Conservation (phyloP, 116 monocot genomes). For the Cymodocea nodosa region DNA sequence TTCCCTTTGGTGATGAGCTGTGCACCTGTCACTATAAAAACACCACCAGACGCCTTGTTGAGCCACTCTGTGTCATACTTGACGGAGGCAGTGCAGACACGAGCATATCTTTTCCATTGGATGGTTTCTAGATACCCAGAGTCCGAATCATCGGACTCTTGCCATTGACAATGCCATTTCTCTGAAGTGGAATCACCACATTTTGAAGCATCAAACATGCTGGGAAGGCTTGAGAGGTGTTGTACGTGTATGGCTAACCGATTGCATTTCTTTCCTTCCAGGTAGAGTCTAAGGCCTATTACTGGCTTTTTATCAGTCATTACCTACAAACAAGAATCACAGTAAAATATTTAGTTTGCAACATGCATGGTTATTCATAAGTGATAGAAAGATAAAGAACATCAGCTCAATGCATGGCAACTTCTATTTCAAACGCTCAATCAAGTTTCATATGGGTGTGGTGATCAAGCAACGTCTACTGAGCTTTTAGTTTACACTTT, state of each 20-base stretch:
- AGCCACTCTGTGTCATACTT: constrained; percentile 66
- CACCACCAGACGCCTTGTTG: constrained; percentile 43
- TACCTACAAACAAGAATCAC: constrained; percentile 28
- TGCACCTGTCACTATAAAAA: constrained; percentile 82
- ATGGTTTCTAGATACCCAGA: constrained; percentile 54
- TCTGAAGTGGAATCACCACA: constrained; percentile 6
- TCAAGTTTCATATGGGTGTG: no score
- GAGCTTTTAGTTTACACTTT: no score
- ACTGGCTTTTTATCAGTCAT: constrained; percentile 51
- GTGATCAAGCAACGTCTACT: no score
- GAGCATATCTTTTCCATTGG: constrained; percentile 68
- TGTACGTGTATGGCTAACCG: constrained; percentile 75
- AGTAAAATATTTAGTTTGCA: not conserved
- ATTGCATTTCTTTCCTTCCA: constrained; percentile 89
- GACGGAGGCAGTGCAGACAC: constrained; percentile 50
- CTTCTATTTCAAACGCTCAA: no score
- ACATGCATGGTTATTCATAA: no score
- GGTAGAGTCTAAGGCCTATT: constrained; percentile 64
- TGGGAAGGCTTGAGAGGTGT: constrained; percentile 80
- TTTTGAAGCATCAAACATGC: constrained; percentile 31
- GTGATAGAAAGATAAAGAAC: no score
- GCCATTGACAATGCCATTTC: constrained; percentile 34
- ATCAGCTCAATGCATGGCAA: no score
- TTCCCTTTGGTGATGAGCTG: constrained; percentile 67
- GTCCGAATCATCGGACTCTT: constrained; percentile 51